phyloP scores from a whole-genome alignment of 2,329 filamentous ascomycete species.

The Alternaria dauci region DNA sequence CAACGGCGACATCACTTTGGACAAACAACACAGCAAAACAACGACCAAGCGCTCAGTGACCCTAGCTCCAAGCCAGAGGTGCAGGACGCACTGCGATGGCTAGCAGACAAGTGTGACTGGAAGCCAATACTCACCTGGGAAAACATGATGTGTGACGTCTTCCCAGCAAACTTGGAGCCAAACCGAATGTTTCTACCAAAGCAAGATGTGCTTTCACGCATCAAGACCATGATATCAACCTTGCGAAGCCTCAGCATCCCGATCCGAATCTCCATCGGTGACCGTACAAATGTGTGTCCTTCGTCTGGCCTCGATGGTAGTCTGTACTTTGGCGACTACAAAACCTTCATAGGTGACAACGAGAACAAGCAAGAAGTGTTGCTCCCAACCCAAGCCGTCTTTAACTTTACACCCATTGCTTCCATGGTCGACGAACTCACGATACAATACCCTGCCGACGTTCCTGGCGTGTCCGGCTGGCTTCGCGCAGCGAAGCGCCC shows the following conservation, averaged over 20 bases:
- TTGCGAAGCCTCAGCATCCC: constrained; percentile 43
- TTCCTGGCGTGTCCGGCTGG: constrained; percentile 44
- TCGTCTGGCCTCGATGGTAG: constrained; percentile 43
- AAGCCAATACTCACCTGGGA: constrained; percentile 48
- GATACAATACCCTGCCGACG: constrained; percentile 46
- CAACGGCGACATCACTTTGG: constrained; percentile 40
- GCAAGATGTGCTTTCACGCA: constrained; percentile 40
- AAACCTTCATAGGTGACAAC: constrained; percentile 39
- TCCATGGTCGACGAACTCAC: constrained; percentile 49
- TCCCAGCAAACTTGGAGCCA: constrained; percentile 46
- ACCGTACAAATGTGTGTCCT: constrained; percentile 35
- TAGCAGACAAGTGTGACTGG: constrained; percentile 44
- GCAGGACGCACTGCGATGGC: constrained; percentile 45
- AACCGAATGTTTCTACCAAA: constrained; percentile 42
- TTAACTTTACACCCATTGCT: constrained; percentile 44
- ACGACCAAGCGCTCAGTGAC: constrained; percentile 28
- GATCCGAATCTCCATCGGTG: constrained; percentile 47
- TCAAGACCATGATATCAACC: constrained; percentile 41
- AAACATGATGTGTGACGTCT: constrained; percentile 49
- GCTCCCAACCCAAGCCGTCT: constrained; percentile 43
- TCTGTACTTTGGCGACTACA: constrained; percentile 49
- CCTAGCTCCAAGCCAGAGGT: constrained; percentile 41
- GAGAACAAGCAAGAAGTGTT: constrained; percentile 37
- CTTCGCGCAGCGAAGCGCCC: constrained; percentile 31
- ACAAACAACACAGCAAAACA: constrained; percentile 21